A percentile compares a stretch with the other conserved stretches of the same genome.
Conservation (phyloP, 768 basidiomycete genomes). For the Phaeolepiota aurea region DNA sequence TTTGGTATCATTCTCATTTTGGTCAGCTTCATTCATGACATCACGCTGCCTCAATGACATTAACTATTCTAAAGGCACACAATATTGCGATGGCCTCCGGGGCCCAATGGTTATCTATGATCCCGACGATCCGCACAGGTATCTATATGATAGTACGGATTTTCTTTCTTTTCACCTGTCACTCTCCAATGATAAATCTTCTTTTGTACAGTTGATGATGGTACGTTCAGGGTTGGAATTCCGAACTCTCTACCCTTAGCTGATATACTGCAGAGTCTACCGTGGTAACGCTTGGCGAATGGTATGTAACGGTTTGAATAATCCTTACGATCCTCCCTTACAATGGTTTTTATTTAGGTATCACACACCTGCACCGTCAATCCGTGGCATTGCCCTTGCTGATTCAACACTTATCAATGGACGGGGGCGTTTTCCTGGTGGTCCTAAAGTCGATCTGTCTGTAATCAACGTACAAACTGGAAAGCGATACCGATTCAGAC, state of each 20-base stretch:
- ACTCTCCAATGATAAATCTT: not conserved
- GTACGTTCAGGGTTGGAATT: constrained; percentile 14
- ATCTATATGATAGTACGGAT: constrained; percentile 10
- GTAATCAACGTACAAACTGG: constrained; percentile 23
- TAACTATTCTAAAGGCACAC: constrained; percentile 13
- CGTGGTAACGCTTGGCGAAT: constrained; percentile 31
- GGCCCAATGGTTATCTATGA: constrained; percentile 29
- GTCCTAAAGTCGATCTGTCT: constrained; percentile 20
- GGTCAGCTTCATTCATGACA: constrained; percentile 3
- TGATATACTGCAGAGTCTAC: constrained; percentile 20
- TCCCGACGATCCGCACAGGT: constrained; percentile 13
- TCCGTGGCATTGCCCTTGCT: constrained; percentile 13
- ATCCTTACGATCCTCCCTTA: not conserved
- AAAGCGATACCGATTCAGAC: constrained; percentile 21
- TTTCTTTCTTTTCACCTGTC: not conserved
- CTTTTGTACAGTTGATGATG: constrained; percentile 16
- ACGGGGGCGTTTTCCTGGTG: constrained; percentile 24
- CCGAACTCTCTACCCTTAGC: not conserved
- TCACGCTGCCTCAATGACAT: not conserved
- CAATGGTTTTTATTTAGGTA: constrained; percentile 10
- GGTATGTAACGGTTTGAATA: constrained; percentile 11
- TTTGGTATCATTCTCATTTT: constrained; percentile 16
- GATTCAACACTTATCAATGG: constrained; percentile 30
- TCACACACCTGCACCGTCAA: constrained; percentile 12
- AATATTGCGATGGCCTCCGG: constrained; percentile 40